These are phyloP conservation scores for Otatea glauca DNA, from an alignment of 176 grass and related monocot genomes.

Conservation along the genomic window DNA sequence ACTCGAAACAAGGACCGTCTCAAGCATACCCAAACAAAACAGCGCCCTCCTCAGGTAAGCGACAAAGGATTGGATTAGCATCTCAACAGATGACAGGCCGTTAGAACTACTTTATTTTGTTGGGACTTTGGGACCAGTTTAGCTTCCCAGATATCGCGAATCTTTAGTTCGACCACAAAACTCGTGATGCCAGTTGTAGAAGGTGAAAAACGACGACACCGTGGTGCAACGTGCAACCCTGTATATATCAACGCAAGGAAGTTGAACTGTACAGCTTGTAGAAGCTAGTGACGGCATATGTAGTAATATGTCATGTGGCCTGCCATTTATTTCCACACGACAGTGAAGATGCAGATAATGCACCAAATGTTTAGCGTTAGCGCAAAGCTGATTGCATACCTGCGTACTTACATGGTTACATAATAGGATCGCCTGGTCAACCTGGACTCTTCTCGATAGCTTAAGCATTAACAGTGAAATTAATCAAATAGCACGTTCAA, in stretches of 20 bases:
- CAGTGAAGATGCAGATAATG: background rate
- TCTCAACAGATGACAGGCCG: background rate
- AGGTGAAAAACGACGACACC: background rate
- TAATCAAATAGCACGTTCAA: background rate
- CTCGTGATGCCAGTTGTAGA: background rate
- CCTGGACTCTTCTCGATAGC: background rate
- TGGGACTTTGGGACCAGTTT: background rate
- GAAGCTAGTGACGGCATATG: background rate
- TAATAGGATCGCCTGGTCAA: background rate
- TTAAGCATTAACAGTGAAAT: background rate
- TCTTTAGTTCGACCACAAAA: background rate
- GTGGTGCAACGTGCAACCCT: background rate
- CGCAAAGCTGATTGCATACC: background rate
- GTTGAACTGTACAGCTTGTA: background rate
- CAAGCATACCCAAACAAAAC: background rate
- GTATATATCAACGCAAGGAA: background rate
- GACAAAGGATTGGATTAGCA: background rate
- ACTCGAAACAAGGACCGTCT: constrained; percentile 19
- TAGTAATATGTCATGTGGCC: background rate
- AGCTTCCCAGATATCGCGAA: background rate
- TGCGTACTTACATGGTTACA: background rate
- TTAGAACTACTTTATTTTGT: background rate
- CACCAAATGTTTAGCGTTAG: background rate
- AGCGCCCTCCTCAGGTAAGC: background rate
- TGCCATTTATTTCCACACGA: background rate